Percentiles rank a stretch among this genome's conserved stretches.
Conservation (phyloP, 1,139 yeast genomes). For the Kurtzmaniella quercitrusa region DNA sequence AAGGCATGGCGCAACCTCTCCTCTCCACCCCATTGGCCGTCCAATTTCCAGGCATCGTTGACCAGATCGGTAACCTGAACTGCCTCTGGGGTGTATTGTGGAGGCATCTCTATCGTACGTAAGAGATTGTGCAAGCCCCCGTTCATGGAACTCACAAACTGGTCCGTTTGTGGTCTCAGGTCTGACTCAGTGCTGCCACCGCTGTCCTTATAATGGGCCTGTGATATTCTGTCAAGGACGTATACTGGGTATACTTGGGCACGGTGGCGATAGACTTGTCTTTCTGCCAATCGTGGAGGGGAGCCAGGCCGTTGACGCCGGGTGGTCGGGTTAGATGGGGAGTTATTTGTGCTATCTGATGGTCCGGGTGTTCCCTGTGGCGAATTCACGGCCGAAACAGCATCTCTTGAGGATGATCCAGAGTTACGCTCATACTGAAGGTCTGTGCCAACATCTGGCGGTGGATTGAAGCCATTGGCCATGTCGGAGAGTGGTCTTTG, state of each 20-base stretch:
- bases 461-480: too few relatives aligned
- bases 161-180: constrained; percentile 26
- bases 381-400: not conserved
- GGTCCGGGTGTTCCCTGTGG: not conserved
- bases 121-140: constrained; percentile 38
- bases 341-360: not conserved
- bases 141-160: constrained; percentile 33
- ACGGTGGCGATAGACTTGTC: constrained; percentile 28
- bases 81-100: constrained; percentile 28
- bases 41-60: constrained; percentile 20
- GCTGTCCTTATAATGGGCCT: constrained; percentile 33
- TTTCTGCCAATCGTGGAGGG: constrained; percentile 14
- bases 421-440: not conserved
- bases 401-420: not conserved
- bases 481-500: too few relatives aligned
- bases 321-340: not conserved
- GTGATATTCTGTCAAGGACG: constrained; percentile 51
- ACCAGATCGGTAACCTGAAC: constrained; percentile 20
- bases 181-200: constrained; percentile 5
- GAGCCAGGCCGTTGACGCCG: constrained; percentile 20
- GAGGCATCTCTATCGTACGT: constrained; percentile 33
- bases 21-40: constrained; percentile 67
- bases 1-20: constrained; percentile 54
- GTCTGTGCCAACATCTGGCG: too few relatives aligned
- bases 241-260: constrained; percentile 51